Percentiles rank a stretch among this genome's conserved stretches.
phyloP scores from a whole-genome alignment of 768 basidiomycete genomes.

The Tephrocybe sp. region DNA sequence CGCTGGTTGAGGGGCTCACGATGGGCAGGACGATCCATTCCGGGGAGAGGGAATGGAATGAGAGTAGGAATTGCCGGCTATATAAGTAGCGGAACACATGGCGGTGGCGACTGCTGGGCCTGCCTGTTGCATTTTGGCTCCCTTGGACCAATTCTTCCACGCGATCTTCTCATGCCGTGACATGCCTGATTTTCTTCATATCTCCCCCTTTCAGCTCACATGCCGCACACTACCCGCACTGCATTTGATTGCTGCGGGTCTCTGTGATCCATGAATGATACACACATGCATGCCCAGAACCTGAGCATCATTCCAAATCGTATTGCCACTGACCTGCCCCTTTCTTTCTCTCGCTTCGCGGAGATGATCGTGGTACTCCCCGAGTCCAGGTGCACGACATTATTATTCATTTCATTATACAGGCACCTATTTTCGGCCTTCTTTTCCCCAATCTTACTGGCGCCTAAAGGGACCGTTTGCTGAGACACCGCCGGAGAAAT shows the following conservation, averaged over 20 bases:
- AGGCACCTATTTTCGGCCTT: conserved; percentile 17
- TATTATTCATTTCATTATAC: conserved; percentile 13
- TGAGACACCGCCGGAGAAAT: conserved; percentile 17
- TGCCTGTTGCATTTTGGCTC: conserved; percentile 13
- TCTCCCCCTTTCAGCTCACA: conserved; percentile 19
- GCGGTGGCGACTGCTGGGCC: conserved; percentile 20
- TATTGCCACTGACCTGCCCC: conserved; percentile 14
- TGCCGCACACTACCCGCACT: conserved; percentile 21
- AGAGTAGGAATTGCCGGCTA: conserved; percentile 23
- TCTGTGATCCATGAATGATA: conserved; percentile 14
- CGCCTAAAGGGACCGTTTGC: conserved; percentile 15
- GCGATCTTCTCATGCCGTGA: conserved; percentile 35
- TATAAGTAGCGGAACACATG: conserved; percentile 44
- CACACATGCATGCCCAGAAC: conserved; percentile 15
- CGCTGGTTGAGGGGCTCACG: conserved; percentile 52
- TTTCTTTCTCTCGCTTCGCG: conserved; percentile 21
- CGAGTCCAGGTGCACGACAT: conserved; percentile 3
- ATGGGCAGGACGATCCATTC: conserved; percentile 68
- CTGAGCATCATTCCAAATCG: conserved; percentile 15
- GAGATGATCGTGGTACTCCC: conserved; percentile 38
- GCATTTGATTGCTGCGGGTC: conserved; percentile 15
- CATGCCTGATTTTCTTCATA: conserved; percentile 30
- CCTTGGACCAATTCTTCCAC: conserved; percentile 19
- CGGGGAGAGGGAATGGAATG: conserved; percentile 19
- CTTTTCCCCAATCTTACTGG: conserved; percentile 7